A percentile compares a stretch with the other conserved stretches of the same genome.
These are phyloP conservation scores for Lycium ferocissimum DNA, from an alignment of 257 asterid species.

Conservation along the genomic window DNA sequence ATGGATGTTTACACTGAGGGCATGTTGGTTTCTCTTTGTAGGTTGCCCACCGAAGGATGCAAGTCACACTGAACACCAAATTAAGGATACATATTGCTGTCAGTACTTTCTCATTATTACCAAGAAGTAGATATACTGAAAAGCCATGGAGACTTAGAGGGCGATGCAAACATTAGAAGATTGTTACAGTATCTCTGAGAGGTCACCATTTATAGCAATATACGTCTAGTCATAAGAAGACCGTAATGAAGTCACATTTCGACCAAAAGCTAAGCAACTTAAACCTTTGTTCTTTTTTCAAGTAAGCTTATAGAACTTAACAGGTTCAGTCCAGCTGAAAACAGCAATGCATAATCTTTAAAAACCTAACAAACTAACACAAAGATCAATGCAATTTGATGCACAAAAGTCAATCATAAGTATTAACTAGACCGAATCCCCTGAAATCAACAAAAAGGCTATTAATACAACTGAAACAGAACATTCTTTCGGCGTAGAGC, in stretches of 20 bases:
- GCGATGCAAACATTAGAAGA: not conserved
- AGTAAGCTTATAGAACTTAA: not conserved
- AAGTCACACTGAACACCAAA: constrained; percentile 64
- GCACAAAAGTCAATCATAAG: not conserved
- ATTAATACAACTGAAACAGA: not conserved
- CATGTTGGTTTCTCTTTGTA: constrained; percentile 80
- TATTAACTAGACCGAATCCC: not conserved
- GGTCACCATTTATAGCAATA: not conserved
- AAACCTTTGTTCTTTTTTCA: not conserved
- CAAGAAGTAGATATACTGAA: not conserved
- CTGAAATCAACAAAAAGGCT: not conserved
- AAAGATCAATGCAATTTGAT: not conserved
- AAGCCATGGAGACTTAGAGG: not conserved
- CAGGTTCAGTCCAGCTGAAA: not conserved
- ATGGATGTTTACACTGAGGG: constrained; percentile 89
- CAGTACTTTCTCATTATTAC: not conserved
- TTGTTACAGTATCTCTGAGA: not conserved
- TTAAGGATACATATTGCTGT: constrained; percentile 6
- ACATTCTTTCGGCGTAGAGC: not conserved
- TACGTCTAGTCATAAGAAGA: not conserved
- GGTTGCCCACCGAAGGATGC: constrained; percentile 92
- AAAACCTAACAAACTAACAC: not conserved
- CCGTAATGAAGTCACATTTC: not conserved
- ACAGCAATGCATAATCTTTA: not conserved
- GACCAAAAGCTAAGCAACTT: not conserved